Evolutionary conservation across 2,329 filamentous ascomycete genomes (phyloP).

Genomic region (Fusarium sp.): DNA sequence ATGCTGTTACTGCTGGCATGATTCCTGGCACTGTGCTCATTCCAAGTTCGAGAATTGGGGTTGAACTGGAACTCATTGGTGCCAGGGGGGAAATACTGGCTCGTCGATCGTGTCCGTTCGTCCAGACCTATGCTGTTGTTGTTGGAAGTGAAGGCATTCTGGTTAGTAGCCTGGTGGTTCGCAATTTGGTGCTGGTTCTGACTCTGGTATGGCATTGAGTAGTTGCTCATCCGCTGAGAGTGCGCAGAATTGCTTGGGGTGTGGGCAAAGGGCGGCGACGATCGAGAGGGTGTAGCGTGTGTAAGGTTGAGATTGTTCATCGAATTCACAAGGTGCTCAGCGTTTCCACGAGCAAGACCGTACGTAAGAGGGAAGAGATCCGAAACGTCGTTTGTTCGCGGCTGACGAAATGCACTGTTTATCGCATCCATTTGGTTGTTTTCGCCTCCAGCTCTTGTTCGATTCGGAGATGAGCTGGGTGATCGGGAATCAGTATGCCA

Average conservation of each 20-base stretch:
- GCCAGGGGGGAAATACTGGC: conserved; percentile 39
- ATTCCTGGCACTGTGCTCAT: conserved; percentile 45
- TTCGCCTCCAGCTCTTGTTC: conserved; percentile 61
- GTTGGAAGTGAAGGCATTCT: conserved; percentile 42
- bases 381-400: conserved; percentile 39
- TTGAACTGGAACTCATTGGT: conserved; percentile 57
- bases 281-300: conserved; percentile 67
- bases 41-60: conserved; percentile 60
- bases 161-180: conserved; percentile 33
- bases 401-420: background rate
- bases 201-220: conserved; percentile 56
- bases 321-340: conserved; percentile 52
- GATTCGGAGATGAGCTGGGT: conserved; percentile 68
- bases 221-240: conserved; percentile 59
- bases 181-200: conserved; percentile 57
- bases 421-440: conserved; percentile 49
- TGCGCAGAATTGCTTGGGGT: conserved; percentile 59
- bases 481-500: conserved; percentile 65
- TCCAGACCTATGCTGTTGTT: conserved; percentile 50
- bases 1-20: conserved; percentile 44
- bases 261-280: conserved; percentile 51
- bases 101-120: conserved; percentile 50
- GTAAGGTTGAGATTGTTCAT: conserved; percentile 51
- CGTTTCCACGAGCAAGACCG: conserved; percentile 46
- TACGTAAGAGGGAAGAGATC: conserved; percentile 44